Evolutionary conservation across 1,284 basidiomycete genomes (phyloP).

Genomic region (Cryptococcus hybrid): DNA sequence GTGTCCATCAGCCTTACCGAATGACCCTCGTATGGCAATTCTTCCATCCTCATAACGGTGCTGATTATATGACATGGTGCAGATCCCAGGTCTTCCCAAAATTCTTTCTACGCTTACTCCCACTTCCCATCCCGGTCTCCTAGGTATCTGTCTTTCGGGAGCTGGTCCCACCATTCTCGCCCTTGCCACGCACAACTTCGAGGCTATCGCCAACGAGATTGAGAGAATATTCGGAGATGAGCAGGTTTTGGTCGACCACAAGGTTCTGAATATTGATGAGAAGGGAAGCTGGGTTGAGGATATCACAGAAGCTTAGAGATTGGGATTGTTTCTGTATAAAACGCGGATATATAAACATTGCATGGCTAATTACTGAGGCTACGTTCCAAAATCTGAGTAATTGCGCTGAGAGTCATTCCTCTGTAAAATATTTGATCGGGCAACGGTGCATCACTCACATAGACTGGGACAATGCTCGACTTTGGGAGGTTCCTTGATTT

Average conservation of each 20-base stretch:
- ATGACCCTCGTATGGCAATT: constrained; percentile 60
- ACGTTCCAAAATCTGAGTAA: no score
- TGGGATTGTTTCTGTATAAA: background rate
- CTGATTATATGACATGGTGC: constrained; percentile 2
- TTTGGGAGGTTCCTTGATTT: no score
- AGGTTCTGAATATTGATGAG: constrained; percentile 51
- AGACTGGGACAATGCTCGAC: no score
- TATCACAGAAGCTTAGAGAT: background rate
- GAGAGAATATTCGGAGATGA: constrained; percentile 68
- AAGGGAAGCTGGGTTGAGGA: constrained; percentile 49
- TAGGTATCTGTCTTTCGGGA: constrained; percentile 97
- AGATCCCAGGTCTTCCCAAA: constrained; percentile 94
- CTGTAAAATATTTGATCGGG: no score
- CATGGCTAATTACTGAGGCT: no score
- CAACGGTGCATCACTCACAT: background rate
- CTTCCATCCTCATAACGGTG: background rate
- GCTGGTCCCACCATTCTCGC: constrained; percentile 98
- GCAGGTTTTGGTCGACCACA: constrained; percentile 65
- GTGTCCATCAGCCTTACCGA: constrained; percentile 95
- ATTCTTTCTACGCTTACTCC: constrained; percentile 88
- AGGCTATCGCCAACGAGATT: constrained; percentile 77
- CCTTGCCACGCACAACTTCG: constrained; percentile 82
- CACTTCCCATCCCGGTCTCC: constrained; percentile 80
- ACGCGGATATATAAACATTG: no score
- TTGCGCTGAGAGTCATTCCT: no score